Percentiles rank a stretch among this genome's conserved stretches.
Conservation (phyloP, 768 basidiomycete genomes). For the Omphalotus guepiniiformis region DNA sequence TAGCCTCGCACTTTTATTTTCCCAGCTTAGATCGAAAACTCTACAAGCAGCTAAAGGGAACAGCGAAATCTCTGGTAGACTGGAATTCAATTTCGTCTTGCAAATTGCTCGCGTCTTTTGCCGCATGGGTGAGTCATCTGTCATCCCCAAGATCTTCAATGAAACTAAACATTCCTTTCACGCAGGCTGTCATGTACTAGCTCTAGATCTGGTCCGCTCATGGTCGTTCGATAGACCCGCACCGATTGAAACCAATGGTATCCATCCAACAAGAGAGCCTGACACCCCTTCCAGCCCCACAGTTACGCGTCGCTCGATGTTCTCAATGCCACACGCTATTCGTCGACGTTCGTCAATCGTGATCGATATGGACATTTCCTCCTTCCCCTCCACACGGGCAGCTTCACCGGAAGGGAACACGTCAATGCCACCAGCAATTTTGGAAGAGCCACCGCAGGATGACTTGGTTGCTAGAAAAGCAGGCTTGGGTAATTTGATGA, state of each 20-base stretch:
- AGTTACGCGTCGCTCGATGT: slow-evolving; percentile 39
- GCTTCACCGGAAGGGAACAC: slow-evolving; percentile 39
- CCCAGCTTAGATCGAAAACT: slow-evolving; percentile 84
- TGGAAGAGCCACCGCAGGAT: slow-evolving; percentile 41
- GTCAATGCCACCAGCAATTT: slow-evolving; percentile 14
- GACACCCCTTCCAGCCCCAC: slow-evolving; percentile 42
- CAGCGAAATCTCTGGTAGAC: slow-evolving; percentile 80
- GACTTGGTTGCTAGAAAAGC: slow-evolving; percentile 64
- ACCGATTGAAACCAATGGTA: slow-evolving; percentile 5
- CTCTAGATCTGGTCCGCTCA: slow-evolving; percentile 80
- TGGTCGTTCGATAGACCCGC: slow-evolving; percentile 91
- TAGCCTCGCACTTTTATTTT: slow-evolving; percentile 85
- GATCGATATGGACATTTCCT: slow-evolving; percentile 84
- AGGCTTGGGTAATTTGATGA: slow-evolving; percentile 80
- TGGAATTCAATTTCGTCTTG: slow-evolving; percentile 93
- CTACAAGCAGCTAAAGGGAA: slow-evolving; percentile 92
- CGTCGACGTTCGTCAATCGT: slow-evolving; percentile 71
- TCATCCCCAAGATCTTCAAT: background rate
- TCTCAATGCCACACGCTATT: slow-evolving; percentile 46
- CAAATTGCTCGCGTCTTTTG: slow-evolving; percentile 94
- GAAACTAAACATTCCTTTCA: slow-evolving; percentile 6
- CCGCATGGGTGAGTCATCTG: slow-evolving; percentile 74
- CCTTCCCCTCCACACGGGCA: slow-evolving; percentile 52
- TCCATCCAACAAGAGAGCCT: slow-evolving; percentile 2
- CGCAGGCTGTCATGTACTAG: slow-evolving; percentile 88